Percentiles rank a stretch among this genome's conserved stretches.
phyloP scores from a whole-genome alignment of 2,329 filamentous ascomycete species.

The Arthrobotrys musiformis region DNA sequence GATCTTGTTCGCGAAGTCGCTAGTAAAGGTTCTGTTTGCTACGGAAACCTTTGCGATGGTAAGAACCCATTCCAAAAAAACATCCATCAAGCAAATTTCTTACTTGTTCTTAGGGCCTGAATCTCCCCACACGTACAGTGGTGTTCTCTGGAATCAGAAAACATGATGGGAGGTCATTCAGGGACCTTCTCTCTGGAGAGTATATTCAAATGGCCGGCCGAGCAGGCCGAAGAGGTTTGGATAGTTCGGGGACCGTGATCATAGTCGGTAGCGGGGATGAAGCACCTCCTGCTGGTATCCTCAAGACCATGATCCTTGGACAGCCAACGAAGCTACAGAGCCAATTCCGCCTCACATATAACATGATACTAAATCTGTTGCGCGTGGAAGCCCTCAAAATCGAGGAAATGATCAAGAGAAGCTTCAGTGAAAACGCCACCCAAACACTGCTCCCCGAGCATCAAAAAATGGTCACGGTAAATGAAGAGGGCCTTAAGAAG shows the following conservation, averaged over 20 bases:
- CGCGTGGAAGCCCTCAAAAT: conserved; percentile 97
- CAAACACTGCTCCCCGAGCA: conserved; percentile 94
- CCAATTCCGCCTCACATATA: conserved; percentile 97
- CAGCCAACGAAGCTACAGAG: conserved; percentile 94
- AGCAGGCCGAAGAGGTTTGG: conserved; percentile 90
- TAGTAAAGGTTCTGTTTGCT: conserved; percentile 96
- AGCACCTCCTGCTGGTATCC: conserved; percentile 77
- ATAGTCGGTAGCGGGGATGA: conserved; percentile 87
- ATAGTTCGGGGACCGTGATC: conserved; percentile 92
- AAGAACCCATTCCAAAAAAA: background rate
- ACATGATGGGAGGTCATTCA: conserved; percentile 90
- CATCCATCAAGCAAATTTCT: background rate
- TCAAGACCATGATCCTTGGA: conserved; percentile 94
- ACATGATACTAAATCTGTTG: conserved; percentile 97
- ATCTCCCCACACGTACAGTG: conserved; percentile 92
- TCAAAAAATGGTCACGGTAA: conserved; percentile 90
- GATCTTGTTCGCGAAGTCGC: conserved; percentile 90
- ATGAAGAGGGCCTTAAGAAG: conserved; percentile 89
- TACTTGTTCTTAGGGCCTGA: conserved; percentile 71
- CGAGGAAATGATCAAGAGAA: conserved; percentile 99
- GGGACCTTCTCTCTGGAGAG: conserved; percentile 90
- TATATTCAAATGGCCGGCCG: conserved; percentile 99
- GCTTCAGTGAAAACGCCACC: conserved; percentile 97
- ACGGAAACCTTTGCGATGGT: conserved; percentile 97
- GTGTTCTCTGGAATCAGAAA: conserved; percentile 98